These are phyloP conservation scores for Cryptococcus sp. DNA, from an alignment of 1,284 basidiomycete genomes.

Conservation along the genomic window DNA sequence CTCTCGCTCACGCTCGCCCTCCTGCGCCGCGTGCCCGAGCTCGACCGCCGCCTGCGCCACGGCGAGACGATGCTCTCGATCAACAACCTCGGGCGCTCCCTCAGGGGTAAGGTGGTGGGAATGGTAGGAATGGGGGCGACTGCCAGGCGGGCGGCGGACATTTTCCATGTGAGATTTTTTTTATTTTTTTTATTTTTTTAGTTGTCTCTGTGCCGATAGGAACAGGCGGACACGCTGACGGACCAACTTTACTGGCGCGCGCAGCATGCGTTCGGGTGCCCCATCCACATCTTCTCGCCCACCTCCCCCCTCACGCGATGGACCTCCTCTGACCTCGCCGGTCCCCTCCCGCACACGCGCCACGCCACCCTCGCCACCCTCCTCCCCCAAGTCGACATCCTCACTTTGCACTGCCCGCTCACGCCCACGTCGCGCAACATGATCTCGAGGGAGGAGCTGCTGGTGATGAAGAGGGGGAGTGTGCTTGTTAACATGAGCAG, in stretches of 20 bases:
- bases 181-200: neutral
- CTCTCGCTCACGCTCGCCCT: slow-evolving; percentile 59
- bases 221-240: neutral
- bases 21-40: slow-evolving; percentile 56
- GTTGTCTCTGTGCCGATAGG: neutral
- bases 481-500: slow-evolving; percentile 53
- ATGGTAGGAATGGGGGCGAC: slow-evolving; percentile 50
- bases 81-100: slow-evolving; percentile 41
- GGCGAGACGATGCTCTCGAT: slow-evolving; percentile 60
- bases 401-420: slow-evolving; percentile 52
- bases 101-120: slow-evolving; percentile 49
- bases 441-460: slow-evolving; percentile 44
- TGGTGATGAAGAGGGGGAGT: slow-evolving; percentile 41
- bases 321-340: slow-evolving; percentile 27
- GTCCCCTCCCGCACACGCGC: slow-evolving; percentile 14
- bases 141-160: slow-evolving; percentile 23
- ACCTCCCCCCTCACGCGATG: slow-evolving; percentile 24
- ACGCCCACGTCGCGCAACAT: slow-evolving; percentile 46
- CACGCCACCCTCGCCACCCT: slow-evolving; percentile 20
- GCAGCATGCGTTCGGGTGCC: slow-evolving; percentile 17
- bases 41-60: slow-evolving; percentile 50
- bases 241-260: too few species aligned
- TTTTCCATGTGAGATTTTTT: slow-evolving; percentile 12
- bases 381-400: slow-evolving; percentile 48
- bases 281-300: slow-evolving; percentile 18